Conservation (phyloP, 108 stramenopile species). For the Nannochloropsis oceanica region DNA sequence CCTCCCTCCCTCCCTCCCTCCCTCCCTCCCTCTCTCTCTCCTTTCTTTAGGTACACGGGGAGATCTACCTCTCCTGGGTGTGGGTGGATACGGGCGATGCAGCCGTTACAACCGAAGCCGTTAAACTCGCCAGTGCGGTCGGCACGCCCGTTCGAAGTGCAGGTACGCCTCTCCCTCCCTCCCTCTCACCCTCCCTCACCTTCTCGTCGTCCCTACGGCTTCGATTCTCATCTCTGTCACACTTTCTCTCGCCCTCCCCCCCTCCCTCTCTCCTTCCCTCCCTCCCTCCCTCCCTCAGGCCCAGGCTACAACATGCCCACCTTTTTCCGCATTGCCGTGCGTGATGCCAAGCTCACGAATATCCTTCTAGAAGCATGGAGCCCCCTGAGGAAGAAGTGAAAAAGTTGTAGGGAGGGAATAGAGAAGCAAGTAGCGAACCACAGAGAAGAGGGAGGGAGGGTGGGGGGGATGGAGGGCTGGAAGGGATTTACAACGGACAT, state of each 20-base stretch:
- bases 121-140: constrained; percentile 6
- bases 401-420: not conserved
- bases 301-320: constrained; percentile 33
- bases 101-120: not conserved
- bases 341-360: not conserved
- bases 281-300: not conserved
- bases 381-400: not conserved
- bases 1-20: too few relatives aligned
- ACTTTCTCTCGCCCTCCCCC: too few relatives aligned
- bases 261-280: too few relatives aligned
- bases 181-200: not conserved
- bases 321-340: constrained; percentile 18
- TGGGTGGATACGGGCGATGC: constrained; percentile 22
- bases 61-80: constrained; percentile 20
- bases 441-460: too few relatives aligned
- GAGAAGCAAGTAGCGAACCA: too few relatives aligned
- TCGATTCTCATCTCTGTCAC: not conserved
- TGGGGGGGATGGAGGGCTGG: too few relatives aligned
- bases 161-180: not conserved
- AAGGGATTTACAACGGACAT: too few relatives aligned
- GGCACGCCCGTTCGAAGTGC: constrained; percentile 24
- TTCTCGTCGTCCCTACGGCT: not conserved
- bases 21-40: too few relatives aligned
- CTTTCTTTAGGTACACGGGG: not conserved
- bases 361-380: not conserved